A percentile compares a stretch with the other conserved stretches of the same genome.
phyloP scores from a whole-genome alignment of 2,329 filamentous ascomycete species.

The Fusarium sterilihyphosum region DNA sequence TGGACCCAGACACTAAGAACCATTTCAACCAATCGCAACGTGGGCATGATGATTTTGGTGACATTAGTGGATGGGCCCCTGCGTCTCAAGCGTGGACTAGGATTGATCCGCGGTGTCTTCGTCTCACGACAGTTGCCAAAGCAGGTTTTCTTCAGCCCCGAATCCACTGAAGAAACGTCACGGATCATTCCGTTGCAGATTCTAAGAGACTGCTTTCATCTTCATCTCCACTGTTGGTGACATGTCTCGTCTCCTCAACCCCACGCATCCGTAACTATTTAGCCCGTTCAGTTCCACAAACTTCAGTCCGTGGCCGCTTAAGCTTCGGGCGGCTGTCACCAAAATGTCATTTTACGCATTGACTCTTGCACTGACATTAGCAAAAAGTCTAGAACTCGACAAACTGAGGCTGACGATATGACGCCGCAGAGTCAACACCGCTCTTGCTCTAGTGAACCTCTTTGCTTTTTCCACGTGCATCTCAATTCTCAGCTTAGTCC shows the following conservation, averaged over 20 bases:
- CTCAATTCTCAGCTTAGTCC: neutral
- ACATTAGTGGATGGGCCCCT: neutral
- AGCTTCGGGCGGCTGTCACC: neutral
- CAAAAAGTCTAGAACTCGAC: neutral
- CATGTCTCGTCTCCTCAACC: neutral
- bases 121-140: neutral
- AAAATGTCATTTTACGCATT: neutral
- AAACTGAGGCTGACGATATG: neutral
- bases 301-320: neutral
- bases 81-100: neutral
- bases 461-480: neutral
- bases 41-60: neutral
- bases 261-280: neutral
- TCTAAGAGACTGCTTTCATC: neutral
- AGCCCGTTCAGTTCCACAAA: neutral
- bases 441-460: neutral
- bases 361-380: neutral
- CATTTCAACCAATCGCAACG: neutral
- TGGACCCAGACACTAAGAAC: neutral
- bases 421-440: neutral
- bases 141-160: neutral
- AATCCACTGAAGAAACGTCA: neutral
- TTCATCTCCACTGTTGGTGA: neutral
- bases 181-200: neutral
- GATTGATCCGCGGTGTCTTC: neutral